Evolutionary conservation across 495 filamentous ascomycete genomes (phyloP), one percentile per base, ranked within the genome.

Genomic region (Echria macrotheca): DNA sequence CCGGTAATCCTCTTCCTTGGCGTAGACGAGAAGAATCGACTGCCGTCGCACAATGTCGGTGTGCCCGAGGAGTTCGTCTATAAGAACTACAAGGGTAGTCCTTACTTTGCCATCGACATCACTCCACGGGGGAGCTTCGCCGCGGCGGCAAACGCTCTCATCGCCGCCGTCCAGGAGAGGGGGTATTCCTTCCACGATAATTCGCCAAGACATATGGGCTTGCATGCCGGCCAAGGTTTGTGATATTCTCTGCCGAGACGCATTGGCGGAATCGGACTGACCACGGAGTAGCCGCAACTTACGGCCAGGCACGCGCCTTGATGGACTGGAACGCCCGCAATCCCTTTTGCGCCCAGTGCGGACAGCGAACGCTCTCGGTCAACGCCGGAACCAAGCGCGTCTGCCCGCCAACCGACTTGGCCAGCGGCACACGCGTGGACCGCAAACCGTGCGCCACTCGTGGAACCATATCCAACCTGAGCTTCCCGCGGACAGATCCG

Each of bases 241-340:
- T n/a, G n/a, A n/a, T n/a, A n/a, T n/a, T n/a, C n/a, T n/a, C n/a
- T n/a, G n/a, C n/a, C n/a, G n/a, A n/a, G n/a, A n/a, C n/a, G n/a
- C n/a, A n/a, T n/a, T n/a, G n/a, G n/a, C n/a, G n/a, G n/a, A n/a
- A n/a, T n/a, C n/a, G n/a, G n/a, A n/a, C n/a, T n/a, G n/a, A n/a
- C n/a, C n/a, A n/a, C n/a, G n/a, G n/a, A 2, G 42, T 11, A 90
- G 91, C 89, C 49, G 91, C 90, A 47, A 87, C 94, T 35, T 90
- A 88, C 60, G 94, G 88, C n/a, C 85, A 93, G 60, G 86, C 89
- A 2, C 85, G 91, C 55, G 83, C 87, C n/a, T 68, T 95, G 29
- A 63, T 91, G 23, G 93, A 97, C 69, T 98, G 93, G 93, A 97
- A 98, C 68, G 77, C 73, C 40, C 85, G 91, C 37, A 96, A 95